Evolutionary conservation across 176 grass and related monocot genomes (phyloP), one percentile per base, ranked within the genome.

Genomic region (Coix lacrymajobi): DNA sequence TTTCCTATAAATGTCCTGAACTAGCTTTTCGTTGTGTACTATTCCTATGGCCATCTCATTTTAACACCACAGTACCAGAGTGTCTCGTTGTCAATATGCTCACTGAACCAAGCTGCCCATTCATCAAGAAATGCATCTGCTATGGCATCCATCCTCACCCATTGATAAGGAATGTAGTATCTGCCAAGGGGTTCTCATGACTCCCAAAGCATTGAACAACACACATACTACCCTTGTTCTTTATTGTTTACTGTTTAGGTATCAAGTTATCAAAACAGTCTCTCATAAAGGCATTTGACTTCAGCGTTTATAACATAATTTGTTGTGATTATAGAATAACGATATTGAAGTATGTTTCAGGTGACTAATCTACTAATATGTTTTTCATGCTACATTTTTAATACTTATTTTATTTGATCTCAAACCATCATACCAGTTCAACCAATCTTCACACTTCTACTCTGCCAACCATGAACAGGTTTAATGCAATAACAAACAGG

Each of bases 401-500:
- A 37, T 0, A 20, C 2, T 56, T 68, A 56, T 57, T 69, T 81
- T 56, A 57, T 64, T 44, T 82, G 4, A 32, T 30, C 37, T 44
- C 25, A 71, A 78, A 72, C 36, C 25, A 44, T 30, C 79, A 71
- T n/a, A 43, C 36, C 26, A 32, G 51, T 61, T 71, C 51, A 82
- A 82, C 66, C 52, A 82, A 61, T 45, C 9, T 19, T 81, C 40
- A 71, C 79, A 41, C 64, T 37, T 68, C 17, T 69, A 38, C 44
- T 79, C 43, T 69, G 32, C n/a, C 79, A 81, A 38, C 46, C 22
- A 81, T 69, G 45, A 69, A 56, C 65, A 81, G 46, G 79, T 69
- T 31, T 38, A 69, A 69, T 69, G 79, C 79, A 80, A 54, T 54
- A 17, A 15, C 44, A 69, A 69, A 69, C n/a, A 57, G 14, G 32